Percentiles rank a stretch among this genome's conserved stretches.
phyloP scores from a whole-genome alignment of 371 early-diverging fungal species.

The Mortierella polycephala region DNA sequence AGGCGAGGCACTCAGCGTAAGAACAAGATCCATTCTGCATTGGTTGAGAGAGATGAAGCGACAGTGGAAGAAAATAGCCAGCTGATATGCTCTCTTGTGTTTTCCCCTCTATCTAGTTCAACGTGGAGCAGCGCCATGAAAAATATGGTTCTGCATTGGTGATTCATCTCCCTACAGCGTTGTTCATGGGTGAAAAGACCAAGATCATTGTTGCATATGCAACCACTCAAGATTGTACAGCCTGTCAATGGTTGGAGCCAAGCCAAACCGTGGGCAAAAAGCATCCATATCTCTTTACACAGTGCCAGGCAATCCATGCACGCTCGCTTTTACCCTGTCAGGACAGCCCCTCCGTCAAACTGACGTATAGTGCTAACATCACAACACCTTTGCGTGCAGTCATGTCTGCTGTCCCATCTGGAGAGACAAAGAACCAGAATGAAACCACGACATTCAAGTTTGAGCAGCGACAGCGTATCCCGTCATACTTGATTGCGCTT shows the following conservation, averaged over 20 bases:
- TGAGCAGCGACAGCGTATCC: conserved; percentile 78
- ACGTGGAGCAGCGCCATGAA: conserved; percentile 65
- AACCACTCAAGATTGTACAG: conserved; percentile 86
- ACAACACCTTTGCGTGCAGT: conserved; percentile 75
- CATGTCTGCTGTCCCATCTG: conserved; percentile 71
- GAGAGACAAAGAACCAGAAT: conserved; percentile 57
- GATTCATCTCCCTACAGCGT: conserved; percentile 63
- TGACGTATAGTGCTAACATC: conserved; percentile 88
- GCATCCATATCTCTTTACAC: conserved; percentile 95
- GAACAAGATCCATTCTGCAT: neutral
- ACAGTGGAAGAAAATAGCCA: neutral
- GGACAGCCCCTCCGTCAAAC: conserved; percentile 93
- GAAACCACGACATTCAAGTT: conserved; percentile 71
- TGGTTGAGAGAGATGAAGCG: neutral
- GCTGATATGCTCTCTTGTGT: neutral
- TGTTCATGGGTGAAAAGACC: conserved; percentile 59
- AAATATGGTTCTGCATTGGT: conserved; percentile 82
- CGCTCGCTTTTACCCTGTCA: conserved; percentile 92
- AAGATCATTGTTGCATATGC: conserved; percentile 78
- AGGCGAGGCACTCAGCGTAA: conserved; percentile 61
- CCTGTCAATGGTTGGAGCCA: conserved; percentile 92
- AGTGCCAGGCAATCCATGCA: conserved; percentile 97
- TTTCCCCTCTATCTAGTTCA: conserved; percentile 56
- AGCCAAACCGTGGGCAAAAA: conserved; percentile 94
- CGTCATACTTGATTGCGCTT: conserved; percentile 95